Conservation (phyloP, 306 rosid genomes). For the Inga oerstediana region DNA sequence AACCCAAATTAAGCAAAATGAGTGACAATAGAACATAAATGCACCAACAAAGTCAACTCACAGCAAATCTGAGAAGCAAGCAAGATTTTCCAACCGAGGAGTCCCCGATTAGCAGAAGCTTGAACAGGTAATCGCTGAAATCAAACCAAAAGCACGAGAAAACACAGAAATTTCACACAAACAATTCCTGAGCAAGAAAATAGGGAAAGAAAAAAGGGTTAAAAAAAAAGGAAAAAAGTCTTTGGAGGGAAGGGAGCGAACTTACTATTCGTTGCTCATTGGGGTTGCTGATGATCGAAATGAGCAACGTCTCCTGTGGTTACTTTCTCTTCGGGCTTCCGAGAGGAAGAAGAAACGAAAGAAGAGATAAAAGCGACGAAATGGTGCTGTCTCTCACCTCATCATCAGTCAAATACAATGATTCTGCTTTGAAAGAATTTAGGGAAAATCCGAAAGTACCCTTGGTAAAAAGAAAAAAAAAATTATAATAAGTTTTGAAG, state of each 20-base stretch:
- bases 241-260: slow-evolving; percentile 25
- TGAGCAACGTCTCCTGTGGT: background rate
- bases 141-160: background rate
- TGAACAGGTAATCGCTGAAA: slow-evolving; percentile 88
- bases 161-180: background rate
- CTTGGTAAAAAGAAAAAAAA: too few species aligned
- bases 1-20: background rate
- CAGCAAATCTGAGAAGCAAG: slow-evolving; percentile 91
- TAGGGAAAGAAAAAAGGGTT: background rate
- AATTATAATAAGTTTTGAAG: too few species aligned
- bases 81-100: slow-evolving; percentile 97
- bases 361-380: background rate
- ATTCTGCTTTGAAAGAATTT: background rate
- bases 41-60: slow-evolving; percentile 27
- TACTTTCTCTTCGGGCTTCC: background rate
- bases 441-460: background rate
- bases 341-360: background rate
- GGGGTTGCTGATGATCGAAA: background rate
- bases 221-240: background rate
- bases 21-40: background rate
- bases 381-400: background rate
- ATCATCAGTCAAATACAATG: slow-evolving; percentile 1
- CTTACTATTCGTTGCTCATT: slow-evolving; percentile 89
- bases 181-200: background rate
- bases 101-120: slow-evolving; percentile 91